Conservation (phyloP, 2,329 filamentous ascomycete genomes). For the Xylariaceae sp. region DNA sequence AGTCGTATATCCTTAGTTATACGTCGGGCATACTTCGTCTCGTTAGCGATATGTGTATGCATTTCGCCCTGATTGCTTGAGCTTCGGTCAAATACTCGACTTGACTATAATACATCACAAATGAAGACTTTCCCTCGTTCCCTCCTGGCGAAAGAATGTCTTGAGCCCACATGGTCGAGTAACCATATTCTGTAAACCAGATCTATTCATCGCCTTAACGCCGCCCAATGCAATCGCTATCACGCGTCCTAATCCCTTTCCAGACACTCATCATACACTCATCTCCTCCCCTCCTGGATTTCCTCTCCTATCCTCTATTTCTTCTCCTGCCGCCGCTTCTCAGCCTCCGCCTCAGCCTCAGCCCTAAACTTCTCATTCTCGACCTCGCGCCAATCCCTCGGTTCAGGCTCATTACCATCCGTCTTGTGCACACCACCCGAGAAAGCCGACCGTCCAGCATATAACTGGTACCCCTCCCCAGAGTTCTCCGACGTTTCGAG, state of each 20-base stretch:
- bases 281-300: background rate
- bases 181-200: too few species aligned
- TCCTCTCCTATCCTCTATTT: constrained; percentile 6
- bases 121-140: too few species aligned
- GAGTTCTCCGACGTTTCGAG: constrained; percentile 58
- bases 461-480: constrained; percentile 64
- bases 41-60: too few species aligned
- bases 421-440: constrained; percentile 59
- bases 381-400: constrained; percentile 59
- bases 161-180: too few species aligned
- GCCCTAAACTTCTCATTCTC: constrained; percentile 60
- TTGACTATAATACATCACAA: too few species aligned
- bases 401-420: constrained; percentile 61
- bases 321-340: constrained; percentile 14
- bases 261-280: background rate
- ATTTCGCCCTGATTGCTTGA: too few species aligned
- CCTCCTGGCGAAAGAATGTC: too few species aligned
- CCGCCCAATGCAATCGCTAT: constrained; percentile 25
- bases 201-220: constrained; percentile 16
- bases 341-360: constrained; percentile 32
- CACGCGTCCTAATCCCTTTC: background rate
- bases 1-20: too few species aligned
- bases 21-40: too few species aligned
- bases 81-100: too few species aligned
- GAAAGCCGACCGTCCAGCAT: constrained; percentile 73